These are phyloP conservation scores for Datisca glomerata DNA, from an alignment of 306 rosid species.

Conservation along the genomic window DNA sequence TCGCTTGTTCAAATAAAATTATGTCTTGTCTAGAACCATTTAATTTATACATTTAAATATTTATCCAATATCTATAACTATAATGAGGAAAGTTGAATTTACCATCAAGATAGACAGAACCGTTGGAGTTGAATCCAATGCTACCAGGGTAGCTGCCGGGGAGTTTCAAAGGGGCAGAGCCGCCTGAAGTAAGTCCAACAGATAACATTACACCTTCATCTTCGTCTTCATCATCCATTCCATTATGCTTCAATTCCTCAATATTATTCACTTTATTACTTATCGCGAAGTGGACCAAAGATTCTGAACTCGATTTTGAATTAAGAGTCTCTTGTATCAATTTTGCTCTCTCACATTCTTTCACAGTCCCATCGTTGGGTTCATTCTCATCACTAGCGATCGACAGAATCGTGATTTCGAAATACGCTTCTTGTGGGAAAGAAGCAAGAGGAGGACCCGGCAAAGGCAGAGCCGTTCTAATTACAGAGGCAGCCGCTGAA, in stretches of 20 bases:
- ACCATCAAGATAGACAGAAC: conserved; percentile 90
- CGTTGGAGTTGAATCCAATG: conserved; percentile 87
- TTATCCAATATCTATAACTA: too few species aligned
- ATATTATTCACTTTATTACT: conserved; percentile 28
- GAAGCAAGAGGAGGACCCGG: conserved; percentile 78
- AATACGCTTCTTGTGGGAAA: conserved; percentile 91
- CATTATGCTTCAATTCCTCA: conserved; percentile 43
- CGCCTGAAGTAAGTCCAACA: conserved; percentile 51
- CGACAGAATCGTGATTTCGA: conserved; percentile 61
- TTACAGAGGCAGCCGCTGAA: conserved; percentile 29
- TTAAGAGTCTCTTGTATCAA: conserved; percentile 35
- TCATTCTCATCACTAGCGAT: conserved; percentile 22
- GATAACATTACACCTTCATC: conserved; percentile 46
- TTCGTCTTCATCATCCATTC: conserved; percentile 26
- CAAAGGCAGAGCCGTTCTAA: conserved; percentile 58
- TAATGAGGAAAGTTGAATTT: conserved; percentile 3
- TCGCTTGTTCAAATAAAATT: too few species aligned
- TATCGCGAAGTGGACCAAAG: conserved; percentile 36
- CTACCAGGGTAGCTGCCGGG: conserved; percentile 83
- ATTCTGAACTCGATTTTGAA: conserved; percentile 45
- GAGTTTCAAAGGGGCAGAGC: conserved; percentile 43
- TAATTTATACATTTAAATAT: too few species aligned
- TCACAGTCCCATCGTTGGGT: conserved; percentile 16
- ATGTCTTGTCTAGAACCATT: too few species aligned
- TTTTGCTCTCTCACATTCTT: conserved; percentile 67